Base-by-base conservation (phyloP, 139 green algal species). In the Tetradesmus lagerheimii region DNA sequence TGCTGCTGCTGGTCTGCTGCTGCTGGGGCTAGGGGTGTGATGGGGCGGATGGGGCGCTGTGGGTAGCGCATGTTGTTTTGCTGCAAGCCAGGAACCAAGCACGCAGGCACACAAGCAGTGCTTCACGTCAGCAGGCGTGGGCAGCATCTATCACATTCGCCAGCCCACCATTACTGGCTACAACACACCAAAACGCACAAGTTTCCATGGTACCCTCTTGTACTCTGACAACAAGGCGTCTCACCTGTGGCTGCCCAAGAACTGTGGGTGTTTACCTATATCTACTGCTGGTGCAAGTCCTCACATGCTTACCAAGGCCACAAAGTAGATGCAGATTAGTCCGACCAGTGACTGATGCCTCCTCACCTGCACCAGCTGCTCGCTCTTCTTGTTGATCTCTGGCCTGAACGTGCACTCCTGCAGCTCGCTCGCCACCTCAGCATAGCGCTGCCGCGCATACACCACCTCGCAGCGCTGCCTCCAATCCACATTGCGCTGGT, bases 401-500 rank as follows among this genome's bases (percentile, higher is more conserved):
- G 83, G 83, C 23, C 9, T 9, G 34, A 88, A 88, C 9, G 83
- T 88, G 64, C 83, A 88, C 11, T 41, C 64, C 83, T 80, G 23
- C 27, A 80, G 11, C 83, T 88, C 62, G 27, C 23, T 9, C 38
- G 29, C 27, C 12, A 25, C 38, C 29, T 64, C 38, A 18, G 25
- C 64, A 8, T 45, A 5, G 38, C 64, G 67, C 62, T 88, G 83
- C 38, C 64, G 50, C 43, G 37, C 83, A 80, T 88, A 88, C 64
- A 80, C 62, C 27, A n/a, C 39, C 25, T 80, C 83, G 50, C 83
- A 88, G 20, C 83, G 62, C 83, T 31, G 76, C 83, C n/a, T 50
- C 83, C 83, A 88, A 38, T 88, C 83, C 71, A 88, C 27, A 31
- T 88, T 88, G 9, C 83, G 64, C 38, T 18, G 18, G 38, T 88